Conservation (phyloP, 2,329 filamentous ascomycete genomes). For the Apiospora arundinis region DNA sequence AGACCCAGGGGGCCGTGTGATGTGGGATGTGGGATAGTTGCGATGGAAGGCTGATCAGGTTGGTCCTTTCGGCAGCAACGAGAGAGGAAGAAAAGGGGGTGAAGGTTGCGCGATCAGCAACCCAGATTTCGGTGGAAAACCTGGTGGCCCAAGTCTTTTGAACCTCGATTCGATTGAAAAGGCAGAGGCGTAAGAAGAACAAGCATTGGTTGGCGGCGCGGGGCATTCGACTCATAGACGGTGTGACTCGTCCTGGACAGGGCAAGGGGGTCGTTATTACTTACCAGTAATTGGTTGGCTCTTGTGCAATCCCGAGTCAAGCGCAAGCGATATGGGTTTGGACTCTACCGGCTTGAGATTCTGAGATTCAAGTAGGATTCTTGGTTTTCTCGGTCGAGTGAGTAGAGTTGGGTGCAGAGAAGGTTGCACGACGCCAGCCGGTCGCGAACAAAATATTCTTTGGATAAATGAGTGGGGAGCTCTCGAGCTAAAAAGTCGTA, state of each 20-base stretch:
- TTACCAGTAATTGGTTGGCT: background rate
- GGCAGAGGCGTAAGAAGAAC: background rate
- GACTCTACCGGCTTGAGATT: background rate
- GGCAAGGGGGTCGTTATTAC: background rate
- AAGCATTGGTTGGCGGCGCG: background rate
- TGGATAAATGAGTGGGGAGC: conserved; percentile 10
- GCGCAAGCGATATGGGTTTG: background rate
- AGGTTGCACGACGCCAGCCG: background rate
- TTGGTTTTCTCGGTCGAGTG: background rate
- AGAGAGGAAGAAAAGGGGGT: background rate
- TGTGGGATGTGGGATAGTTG: background rate
- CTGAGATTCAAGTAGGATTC: background rate
- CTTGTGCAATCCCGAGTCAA: background rate
- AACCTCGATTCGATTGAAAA: background rate
- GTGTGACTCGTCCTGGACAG: background rate
- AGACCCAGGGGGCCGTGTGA: too few species aligned
- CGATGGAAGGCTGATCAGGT: background rate
- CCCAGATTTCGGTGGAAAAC: background rate
- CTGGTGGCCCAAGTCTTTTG: background rate
- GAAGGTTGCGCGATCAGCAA: background rate
- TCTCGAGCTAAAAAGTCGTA: conserved; percentile 4
- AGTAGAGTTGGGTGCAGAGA: background rate
- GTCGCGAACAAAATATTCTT: conserved; percentile 18
- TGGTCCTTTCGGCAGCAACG: background rate
- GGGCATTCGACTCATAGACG: conserved; percentile 11